Evolutionary conservation across 768 basidiomycete genomes (phyloP), one percentile per base, ranked within the genome.

Genomic region (Podaxis rugospora): DNA sequence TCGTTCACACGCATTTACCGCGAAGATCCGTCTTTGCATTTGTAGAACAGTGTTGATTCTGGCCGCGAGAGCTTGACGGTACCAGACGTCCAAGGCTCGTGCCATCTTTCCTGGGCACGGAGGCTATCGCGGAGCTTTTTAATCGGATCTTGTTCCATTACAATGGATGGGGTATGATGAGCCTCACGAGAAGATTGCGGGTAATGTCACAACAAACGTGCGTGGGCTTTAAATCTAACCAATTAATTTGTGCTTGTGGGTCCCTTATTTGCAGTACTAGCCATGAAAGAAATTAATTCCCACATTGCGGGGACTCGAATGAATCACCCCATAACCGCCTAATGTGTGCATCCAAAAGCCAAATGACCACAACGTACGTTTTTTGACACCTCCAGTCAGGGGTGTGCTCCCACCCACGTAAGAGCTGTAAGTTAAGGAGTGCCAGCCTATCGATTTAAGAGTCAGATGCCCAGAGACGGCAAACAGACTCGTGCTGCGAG

Each of bases 31-130:
- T n/a, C n/a, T n/a, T n/a, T n/a, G n/a, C n/a, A n/a, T n/a, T n/a
- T n/a, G n/a, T n/a, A n/a, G n/a, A n/a, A n/a, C n/a, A n/a, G n/a
- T n/a, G n/a, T n/a, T n/a, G n/a, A n/a, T n/a, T n/a, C n/a, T n/a
- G n/a, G n/a, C n/a, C n/a, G n/a, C n/a, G n/a, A n/a, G n/a, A n/a
- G 56, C n/a, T 39, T 23, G 16, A 57, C 46, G 28, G 46, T 49
- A 13, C 56, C 56, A 11, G 46, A 32, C 3, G 56, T 57, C 56
- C 56, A 57, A 10, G 56, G 56, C 4, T 50, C 56, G 21, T 57
- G 47, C 35, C 46, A 57, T 16, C 46, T 32, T 27, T 57, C 46
- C 18, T 57, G 56, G 23, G 32, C 47, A 14, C 11, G 6, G n/a
- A 46, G 46, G 14, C n/a, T 6, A 9, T 50, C 35, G 3, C 23